phyloP scores from a whole-genome alignment of 345 rosid species.

The sweet orange (Citrus sinensis) region DNA sequence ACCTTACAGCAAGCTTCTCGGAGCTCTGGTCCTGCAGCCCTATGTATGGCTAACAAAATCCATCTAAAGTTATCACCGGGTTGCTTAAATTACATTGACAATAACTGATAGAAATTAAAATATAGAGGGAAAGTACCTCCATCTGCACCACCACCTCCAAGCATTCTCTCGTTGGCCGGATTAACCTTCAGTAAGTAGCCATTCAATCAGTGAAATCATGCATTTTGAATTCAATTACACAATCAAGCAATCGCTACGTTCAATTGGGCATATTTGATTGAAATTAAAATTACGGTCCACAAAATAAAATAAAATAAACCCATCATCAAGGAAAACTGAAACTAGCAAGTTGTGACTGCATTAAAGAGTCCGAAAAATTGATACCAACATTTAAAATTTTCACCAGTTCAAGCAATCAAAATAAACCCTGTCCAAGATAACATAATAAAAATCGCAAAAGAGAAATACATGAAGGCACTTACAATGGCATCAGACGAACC shows the following conservation, averaged over 20 bases:
- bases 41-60: slow-evolving; percentile 53
- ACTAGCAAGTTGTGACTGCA: not conserved
- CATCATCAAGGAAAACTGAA: not conserved
- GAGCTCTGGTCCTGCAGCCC: slow-evolving; percentile 81
- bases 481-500: slow-evolving; percentile 84
- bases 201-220: not conserved
- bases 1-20: slow-evolving; percentile 60
- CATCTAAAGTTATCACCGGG: not conserved
- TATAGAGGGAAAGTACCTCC: slow-evolving; percentile 46
- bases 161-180: slow-evolving; percentile 86
- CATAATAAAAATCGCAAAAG: too few relatives aligned
- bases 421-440: not conserved
- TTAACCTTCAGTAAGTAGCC: slow-evolving; percentile 42
- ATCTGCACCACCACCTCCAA: slow-evolving; percentile 96
- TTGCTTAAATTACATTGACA: not conserved
- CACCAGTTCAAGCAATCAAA: not conserved
- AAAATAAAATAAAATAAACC: not conserved
- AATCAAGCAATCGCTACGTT: not conserved
- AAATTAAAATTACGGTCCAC: not conserved
- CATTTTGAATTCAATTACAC: not conserved
- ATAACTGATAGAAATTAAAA: not conserved
- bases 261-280: not conserved
- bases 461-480: slow-evolving; percentile 9
- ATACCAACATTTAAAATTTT: not conserved
- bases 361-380: not conserved